These are phyloP conservation scores for Fusarium sterilihyphosum DNA, from an alignment of 2,329 filamentous ascomycete genomes.

Conservation along the genomic window DNA sequence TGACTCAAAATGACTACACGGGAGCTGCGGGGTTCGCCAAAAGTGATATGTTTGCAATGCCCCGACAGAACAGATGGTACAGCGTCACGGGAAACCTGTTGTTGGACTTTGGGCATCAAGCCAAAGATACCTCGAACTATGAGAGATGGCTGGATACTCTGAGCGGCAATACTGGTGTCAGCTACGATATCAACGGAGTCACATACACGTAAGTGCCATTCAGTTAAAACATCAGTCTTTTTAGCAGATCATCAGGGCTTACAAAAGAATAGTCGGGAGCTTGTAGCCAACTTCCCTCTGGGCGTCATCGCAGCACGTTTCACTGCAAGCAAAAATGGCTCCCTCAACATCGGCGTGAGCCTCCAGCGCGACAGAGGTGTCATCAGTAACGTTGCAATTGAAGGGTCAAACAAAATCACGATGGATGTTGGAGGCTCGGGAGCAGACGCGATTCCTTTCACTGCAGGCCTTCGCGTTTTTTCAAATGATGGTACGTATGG, in stretches of 20 bases:
- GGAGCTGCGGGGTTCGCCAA: background rate
- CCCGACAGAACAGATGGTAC: background rate
- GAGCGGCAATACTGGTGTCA: background rate
- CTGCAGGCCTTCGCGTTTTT: background rate
- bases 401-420: background rate
- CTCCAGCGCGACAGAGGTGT: background rate
- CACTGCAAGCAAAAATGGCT: fast-evolving
- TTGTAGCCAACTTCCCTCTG: background rate
- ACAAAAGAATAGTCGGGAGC: background rate
- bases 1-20: background rate
- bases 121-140: background rate
- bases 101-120: background rate
- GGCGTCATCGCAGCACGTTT: background rate
- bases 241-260: fast-evolving
- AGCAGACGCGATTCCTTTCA: background rate
- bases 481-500: background rate
- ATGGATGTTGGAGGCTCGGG: background rate
- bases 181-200: background rate
- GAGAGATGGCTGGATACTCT: background rate
- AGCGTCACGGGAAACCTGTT: background rate
- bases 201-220: background rate
- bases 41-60: background rate
- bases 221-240: fast-evolving
- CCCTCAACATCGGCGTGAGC: background rate
- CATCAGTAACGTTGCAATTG: fast-evolving